A percentile compares a stretch with the other conserved stretches of the same genome.
These are phyloP conservation scores for Populus hybrid DNA, from an alignment of 441 rosid genomes.

Conservation along the genomic window DNA sequence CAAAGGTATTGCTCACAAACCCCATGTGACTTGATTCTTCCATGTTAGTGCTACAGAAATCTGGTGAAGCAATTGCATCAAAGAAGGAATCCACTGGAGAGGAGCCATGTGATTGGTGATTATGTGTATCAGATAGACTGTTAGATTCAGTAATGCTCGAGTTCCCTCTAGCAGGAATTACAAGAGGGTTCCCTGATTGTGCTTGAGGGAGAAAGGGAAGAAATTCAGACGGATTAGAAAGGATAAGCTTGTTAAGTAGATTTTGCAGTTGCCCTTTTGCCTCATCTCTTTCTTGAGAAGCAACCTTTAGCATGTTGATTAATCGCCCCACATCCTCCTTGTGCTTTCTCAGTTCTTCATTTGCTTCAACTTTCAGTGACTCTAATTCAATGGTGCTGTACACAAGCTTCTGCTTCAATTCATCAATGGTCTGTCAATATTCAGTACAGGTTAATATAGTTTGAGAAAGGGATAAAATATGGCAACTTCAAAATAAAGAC, in stretches of 20 bases:
- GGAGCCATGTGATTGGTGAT: not conserved
- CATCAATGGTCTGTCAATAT: slow-evolving; percentile 1
- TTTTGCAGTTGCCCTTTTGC: not conserved
- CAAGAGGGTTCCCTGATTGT: not conserved
- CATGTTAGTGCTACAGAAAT: not conserved
- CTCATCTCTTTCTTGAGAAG: not conserved
- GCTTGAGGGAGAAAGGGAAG: not conserved
- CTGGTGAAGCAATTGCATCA: not conserved
- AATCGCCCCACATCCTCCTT: not conserved
- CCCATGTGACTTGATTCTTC: not conserved
- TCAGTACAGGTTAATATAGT: slow-evolving; percentile 6
- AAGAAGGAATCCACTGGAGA: slow-evolving; percentile 1
- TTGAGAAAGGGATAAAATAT: not conserved
- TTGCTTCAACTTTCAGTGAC: not conserved
- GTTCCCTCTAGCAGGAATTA: not conserved
- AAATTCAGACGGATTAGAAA: not conserved
- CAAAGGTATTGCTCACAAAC: not conserved
- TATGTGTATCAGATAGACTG: not conserved
- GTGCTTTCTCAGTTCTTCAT: not conserved
- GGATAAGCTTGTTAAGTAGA: not conserved
- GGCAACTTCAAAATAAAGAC: no score
- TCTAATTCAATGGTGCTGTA: not conserved
- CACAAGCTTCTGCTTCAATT: not conserved
- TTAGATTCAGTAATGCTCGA: not conserved
- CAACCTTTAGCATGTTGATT: not conserved